Percentiles rank a stretch among this genome's conserved stretches.
phyloP scores from a whole-genome alignment of 257 asterid species.

The Plantago elongata region DNA sequence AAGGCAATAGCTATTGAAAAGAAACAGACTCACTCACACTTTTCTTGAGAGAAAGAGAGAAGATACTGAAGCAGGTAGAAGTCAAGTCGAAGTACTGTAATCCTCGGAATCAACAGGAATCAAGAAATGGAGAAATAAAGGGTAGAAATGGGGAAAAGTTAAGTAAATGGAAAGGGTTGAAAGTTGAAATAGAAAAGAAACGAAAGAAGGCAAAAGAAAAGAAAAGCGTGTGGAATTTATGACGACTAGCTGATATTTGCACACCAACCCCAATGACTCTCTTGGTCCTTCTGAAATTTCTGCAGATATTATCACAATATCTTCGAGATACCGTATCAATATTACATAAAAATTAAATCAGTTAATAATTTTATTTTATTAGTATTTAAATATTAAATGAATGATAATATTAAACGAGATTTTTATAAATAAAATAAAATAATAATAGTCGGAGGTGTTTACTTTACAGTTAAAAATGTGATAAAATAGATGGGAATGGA shows the following conservation, averaged over 20 bases:
- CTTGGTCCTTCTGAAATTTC: not conserved
- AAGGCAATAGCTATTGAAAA: not conserved
- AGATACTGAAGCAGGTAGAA: conserved; percentile 17
- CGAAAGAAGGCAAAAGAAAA: conserved; percentile 27
- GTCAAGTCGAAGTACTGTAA: not conserved
- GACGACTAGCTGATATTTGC: conserved; percentile 35
- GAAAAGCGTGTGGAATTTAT: conserved; percentile 70
- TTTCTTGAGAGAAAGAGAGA: conserved; percentile 11
- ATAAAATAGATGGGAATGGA: no score
- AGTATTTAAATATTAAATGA: no score
- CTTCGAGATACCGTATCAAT: no score
- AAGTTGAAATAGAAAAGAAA: conserved; percentile 20
- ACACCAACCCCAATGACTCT: conserved; percentile 20
- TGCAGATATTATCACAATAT: no score
- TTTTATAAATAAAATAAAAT: no score
- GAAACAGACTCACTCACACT: conserved; percentile 28
- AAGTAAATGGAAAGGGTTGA: conserved; percentile 34
- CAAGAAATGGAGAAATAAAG: conserved; percentile 28
- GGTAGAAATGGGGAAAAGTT: conserved; percentile 30
- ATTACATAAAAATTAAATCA: no score
- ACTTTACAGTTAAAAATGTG: no score
- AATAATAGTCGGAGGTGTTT: no score
- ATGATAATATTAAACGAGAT: no score
- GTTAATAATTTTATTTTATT: no score
- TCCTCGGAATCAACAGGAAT: conserved; percentile 29